Conservation (phyloP, 2,329 filamentous ascomycete genomes). For the Cryphonectria parasitica region DNA sequence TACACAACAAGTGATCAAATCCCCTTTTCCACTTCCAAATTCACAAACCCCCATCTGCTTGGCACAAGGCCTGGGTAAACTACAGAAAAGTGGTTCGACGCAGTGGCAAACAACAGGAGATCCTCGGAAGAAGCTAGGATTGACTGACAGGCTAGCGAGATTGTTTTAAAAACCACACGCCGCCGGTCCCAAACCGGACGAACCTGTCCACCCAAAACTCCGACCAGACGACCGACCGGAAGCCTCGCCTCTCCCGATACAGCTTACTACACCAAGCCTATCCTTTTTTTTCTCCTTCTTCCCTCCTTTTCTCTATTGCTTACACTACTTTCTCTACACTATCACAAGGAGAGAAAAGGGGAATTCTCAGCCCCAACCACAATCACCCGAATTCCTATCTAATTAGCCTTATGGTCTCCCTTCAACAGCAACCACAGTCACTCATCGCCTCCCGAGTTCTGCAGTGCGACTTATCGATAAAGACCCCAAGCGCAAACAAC, state of each 20-base stretch:
- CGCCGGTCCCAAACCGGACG: conserved; percentile 14
- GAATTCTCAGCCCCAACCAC: background rate
- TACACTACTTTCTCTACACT: background rate
- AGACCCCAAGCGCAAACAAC: background rate
- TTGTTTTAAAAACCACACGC: conserved; percentile 25
- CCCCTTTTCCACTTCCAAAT: background rate
- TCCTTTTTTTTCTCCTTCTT: background rate
- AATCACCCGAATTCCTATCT: background rate
- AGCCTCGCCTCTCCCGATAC: conserved; percentile 8
- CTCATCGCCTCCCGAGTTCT: background rate
- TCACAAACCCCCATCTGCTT: background rate
- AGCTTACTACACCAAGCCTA: conserved; percentile 2
- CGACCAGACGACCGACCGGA: conserved; percentile 5
- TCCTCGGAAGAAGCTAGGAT: conserved; percentile 26
- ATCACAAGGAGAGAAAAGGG: background rate
- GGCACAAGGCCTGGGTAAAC: background rate
- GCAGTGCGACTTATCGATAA: conserved; percentile 27
- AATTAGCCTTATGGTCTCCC: background rate
- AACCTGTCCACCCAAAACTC: conserved; percentile 11
- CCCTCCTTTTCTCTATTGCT: background rate
- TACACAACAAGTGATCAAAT: background rate
- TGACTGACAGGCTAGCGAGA: conserved; percentile 26
- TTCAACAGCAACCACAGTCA: background rate
- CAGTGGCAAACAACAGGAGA: conserved; percentile 31
- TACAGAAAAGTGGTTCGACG: conserved; percentile 28